These are phyloP conservation scores for Lipomyces spencermartinsiae DNA, from an alignment of 805 yeast genomes.

Conservation along the genomic window DNA sequence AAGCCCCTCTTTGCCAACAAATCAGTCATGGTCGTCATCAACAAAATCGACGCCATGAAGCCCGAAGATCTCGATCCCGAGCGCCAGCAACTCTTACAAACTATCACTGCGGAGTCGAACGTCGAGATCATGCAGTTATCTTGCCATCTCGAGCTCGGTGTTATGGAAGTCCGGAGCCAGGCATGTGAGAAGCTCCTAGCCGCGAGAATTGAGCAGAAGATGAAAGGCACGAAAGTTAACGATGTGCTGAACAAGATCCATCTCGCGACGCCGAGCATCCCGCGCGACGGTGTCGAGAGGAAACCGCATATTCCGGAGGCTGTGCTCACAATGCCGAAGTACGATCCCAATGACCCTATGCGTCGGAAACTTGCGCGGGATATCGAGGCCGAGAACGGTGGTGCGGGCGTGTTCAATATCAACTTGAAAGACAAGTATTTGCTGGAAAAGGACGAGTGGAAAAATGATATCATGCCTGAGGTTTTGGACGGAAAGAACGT, in stretches of 20 bases:
- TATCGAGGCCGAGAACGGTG: slow-evolving; percentile 93
- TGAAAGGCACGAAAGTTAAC: slow-evolving; percentile 86
- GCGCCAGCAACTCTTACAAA: slow-evolving; percentile 71
- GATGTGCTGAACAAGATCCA: slow-evolving; percentile 94
- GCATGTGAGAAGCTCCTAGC: slow-evolving; percentile 97
- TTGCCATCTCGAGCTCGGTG: slow-evolving; percentile 91
- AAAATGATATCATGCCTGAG: slow-evolving; percentile 96
- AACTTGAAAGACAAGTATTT: slow-evolving; percentile 91
- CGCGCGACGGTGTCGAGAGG: slow-evolving; percentile 82
- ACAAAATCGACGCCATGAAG: slow-evolving; percentile 89
- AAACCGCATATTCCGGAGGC: slow-evolving; percentile 83
- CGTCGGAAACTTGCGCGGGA: slow-evolving; percentile 84
- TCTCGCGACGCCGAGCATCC: slow-evolving; percentile 79
- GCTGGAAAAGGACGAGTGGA: slow-evolving; percentile 96
- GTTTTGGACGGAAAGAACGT: slow-evolving; percentile 94
- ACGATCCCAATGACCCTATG: slow-evolving; percentile 79
- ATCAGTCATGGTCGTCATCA: slow-evolving; percentile 92
- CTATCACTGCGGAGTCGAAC: slow-evolving; percentile 62
- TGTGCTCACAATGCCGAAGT: slow-evolving; percentile 64
- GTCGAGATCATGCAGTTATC: slow-evolving; percentile 94
- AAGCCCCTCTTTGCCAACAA: slow-evolving; percentile 97
- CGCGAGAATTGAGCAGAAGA: slow-evolving; percentile 94
- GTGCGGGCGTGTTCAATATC: slow-evolving; percentile 97
- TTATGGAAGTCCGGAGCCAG: slow-evolving; percentile 93
- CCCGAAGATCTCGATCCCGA: slow-evolving; percentile 82